Conservation (phyloP, 257 asterid species). For the Nicotiana noctiflora region DNA sequence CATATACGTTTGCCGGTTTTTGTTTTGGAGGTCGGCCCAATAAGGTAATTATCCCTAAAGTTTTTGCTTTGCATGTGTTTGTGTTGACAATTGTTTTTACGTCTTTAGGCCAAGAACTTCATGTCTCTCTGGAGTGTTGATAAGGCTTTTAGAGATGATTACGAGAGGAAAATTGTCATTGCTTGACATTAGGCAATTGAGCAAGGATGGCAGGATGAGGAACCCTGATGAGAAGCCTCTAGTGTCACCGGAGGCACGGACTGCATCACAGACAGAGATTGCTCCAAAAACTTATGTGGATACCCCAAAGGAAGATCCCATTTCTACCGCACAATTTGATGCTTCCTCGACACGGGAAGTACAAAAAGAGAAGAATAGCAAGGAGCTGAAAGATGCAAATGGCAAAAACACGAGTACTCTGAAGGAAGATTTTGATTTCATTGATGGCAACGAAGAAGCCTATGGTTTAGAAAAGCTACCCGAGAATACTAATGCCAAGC, state of each 20-base stretch:
- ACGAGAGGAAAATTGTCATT: conserved; percentile 58
- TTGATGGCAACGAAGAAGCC: conserved; percentile 24
- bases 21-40: no score
- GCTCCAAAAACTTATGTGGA: conserved; percentile 24
- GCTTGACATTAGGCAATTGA: conserved; percentile 61
- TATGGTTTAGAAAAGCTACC: conserved; percentile 17
- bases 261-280: conserved; percentile 26
- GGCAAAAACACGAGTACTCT: conserved; percentile 24
- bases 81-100: not conserved
- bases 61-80: not conserved
- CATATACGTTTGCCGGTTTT: no score
- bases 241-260: conserved; percentile 24
- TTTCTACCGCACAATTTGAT: conserved; percentile 22
- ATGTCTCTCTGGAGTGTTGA: conserved; percentile 39
- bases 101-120: conserved; percentile 50
- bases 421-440: not conserved
- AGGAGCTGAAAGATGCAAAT: conserved; percentile 25
- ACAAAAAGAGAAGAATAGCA: conserved; percentile 32
- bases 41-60: no score
- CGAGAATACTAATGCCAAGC: conserved; percentile 33
- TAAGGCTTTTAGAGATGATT: conserved; percentile 62
- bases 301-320: conserved; percentile 35
- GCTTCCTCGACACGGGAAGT: conserved; percentile 20
- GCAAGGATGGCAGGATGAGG: conserved; percentile 65
- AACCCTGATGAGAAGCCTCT: conserved; percentile 64